Evolutionary conservation across 2,329 filamentous ascomycete species (phyloP), one percentile per base, ranked within the genome.

Genomic region (Penicillium crustosum): DNA sequence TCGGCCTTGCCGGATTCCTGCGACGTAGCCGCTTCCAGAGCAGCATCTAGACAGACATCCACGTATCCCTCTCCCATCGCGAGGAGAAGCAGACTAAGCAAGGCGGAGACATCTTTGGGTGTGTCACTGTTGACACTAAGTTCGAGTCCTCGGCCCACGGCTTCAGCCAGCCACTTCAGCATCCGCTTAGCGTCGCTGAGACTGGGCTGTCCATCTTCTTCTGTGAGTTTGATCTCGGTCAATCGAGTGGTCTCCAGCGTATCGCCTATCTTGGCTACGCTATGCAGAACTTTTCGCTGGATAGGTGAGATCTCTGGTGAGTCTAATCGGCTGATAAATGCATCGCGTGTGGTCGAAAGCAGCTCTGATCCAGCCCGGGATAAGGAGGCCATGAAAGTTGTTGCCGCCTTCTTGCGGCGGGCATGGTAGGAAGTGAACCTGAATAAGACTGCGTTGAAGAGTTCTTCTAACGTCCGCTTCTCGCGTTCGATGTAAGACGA

Each of bases 151-250:
- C 94, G 84, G 39, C 94, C 90, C 25, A 99, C 93, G 61, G 91
- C 92, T 79, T 99, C 94, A 2, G 94, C 94, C 41, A 99, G 80
- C 94, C 94, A 99, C 72, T 91, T 95, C 59, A 99, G 83, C 93
- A 99, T 99, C 57, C 94, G 86, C 77, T 97, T 97, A n/a, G 93
- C 91, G 72, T 90, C 92, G n/a, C 86, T 81, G 5, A 95, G 81
- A 65, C 88, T 93, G 27, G 97, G 79, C 56, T 86, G 82, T 35
- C 94, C 94, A 69, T 99, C 93, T 70, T 93, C 87, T 59, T 97
- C 94, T 0, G 89, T 88, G 33, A 97, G 89, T 71, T 96, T 93
- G 57, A 96, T 91, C 52, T 96, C 93, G 65, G 89, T 89, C 73
- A 91, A 90, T 68, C 89, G 86, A 25, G 73, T 70, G 62, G 84